These are phyloP conservation scores for Aspergillus terreus DNA, from an alignment of 2,329 filamentous ascomycete genomes.

Conservation along the genomic window DNA sequence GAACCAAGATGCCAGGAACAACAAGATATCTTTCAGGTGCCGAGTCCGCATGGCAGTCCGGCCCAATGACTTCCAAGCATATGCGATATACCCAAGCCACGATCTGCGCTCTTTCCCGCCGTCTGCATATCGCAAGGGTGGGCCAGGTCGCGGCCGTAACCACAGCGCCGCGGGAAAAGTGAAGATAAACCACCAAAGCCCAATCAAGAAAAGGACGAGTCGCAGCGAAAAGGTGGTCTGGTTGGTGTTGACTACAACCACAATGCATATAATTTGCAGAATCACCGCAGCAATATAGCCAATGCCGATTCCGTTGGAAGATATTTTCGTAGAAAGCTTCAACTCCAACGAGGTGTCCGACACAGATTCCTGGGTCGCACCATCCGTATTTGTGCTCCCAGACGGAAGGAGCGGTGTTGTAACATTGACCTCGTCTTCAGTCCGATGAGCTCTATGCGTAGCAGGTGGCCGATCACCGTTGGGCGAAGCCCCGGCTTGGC, in stretches of 20 bases:
- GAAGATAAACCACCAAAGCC: constrained; percentile 89
- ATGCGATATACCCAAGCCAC: constrained; percentile 70
- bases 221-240: constrained; percentile 83
- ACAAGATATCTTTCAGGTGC: constrained; percentile 70
- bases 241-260: constrained; percentile 67
- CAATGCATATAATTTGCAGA: constrained; percentile 75
- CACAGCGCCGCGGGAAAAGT: constrained; percentile 84
- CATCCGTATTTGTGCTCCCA: constrained; percentile 1
- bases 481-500: constrained; percentile 1
- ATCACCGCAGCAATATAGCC: constrained; percentile 85
- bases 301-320: constrained; percentile 86
- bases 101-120: constrained; percentile 41
- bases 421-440: constrained; percentile 11
- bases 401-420: constrained; percentile 25
- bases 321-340: constrained; percentile 82
- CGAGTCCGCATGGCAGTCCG: constrained; percentile 73
- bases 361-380: constrained; percentile 1
- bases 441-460: neutral
- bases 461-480: constrained; percentile 12
- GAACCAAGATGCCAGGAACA: constrained; percentile 92
- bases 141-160: constrained; percentile 83
- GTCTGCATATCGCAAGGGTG: constrained; percentile 58
- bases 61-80: constrained; percentile 83
- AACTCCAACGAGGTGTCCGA: constrained; percentile 61
- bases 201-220: constrained; percentile 80